Base-by-base conservation (phyloP, 1,284 basidiomycete species). In the Rhizopogon parksii region DNA sequence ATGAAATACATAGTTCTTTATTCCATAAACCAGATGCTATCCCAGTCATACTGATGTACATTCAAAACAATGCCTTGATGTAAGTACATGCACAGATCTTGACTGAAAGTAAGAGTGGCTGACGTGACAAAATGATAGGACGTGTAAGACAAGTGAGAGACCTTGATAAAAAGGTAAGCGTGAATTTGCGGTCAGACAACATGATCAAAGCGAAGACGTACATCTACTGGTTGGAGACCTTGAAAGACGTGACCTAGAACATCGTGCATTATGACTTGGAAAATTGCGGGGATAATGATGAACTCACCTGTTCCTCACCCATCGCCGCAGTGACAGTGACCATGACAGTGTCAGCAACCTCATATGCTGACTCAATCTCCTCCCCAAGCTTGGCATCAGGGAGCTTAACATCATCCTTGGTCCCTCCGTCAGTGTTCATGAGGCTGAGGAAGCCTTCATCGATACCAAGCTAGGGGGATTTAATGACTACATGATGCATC, bases 361-460 rank as follows among this genome's bases (percentile, higher is more conserved):
- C 89, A 67, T 96, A 97, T 43, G 70, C 84, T 27, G 56, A 57
- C 64, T 77, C 59, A 62, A 99, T 94, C 60, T 88, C 73, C 54
- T 78, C 74, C 60, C 95, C 95, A 49, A 97, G 60, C 14, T 92
- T 87, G 54, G 80, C 75, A 55, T 97, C 95, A 49, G 95, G 96
- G 60, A 97, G 71, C 70, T 86, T 89, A 73, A 99, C 91, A 73
- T 99, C 95, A 69, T 98, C 92, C 80, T 99, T 99, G 67, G 88
- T 36, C 63, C 67, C 67, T 57, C 94, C 95, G 56, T 97, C 94
- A 63, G 68, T 56, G 64, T 78, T 82, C 90, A 99, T 90, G 67
- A 99, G 82, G 82, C 95, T 97, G 66, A 99, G 86, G 83, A 88
- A 97, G 60, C 85, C 85, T 52, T 94, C 91, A 59, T 91, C 86